These are phyloP conservation scores for Trametes maxima DNA, from an alignment of 768 basidiomycete species.

Conservation along the genomic window DNA sequence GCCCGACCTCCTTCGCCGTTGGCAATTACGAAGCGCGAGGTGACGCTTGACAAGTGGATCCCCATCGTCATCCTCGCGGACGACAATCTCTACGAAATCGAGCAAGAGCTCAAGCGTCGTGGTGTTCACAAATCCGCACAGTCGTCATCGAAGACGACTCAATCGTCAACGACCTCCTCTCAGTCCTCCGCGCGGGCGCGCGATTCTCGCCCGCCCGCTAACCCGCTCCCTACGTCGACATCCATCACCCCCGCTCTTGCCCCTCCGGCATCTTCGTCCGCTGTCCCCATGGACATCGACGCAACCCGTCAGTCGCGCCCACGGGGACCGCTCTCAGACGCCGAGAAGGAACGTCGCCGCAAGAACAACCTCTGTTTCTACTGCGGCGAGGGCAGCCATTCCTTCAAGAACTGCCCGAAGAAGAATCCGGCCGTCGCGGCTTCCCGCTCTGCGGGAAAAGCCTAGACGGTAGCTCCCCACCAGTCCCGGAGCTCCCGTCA, in stretches of 20 bases:
- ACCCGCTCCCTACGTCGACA: background rate
- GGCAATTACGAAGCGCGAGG: background rate
- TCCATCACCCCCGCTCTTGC: background rate
- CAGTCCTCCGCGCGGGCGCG: background rate
- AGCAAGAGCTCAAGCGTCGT: background rate
- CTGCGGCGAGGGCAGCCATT: constrained; percentile 36
- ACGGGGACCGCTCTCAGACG: background rate
- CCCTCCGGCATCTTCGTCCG: background rate
- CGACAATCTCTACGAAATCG: constrained; percentile 12
- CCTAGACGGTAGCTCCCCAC: constrained; percentile 20
- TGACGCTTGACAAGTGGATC: constrained; percentile 8
- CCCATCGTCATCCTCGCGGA: constrained; percentile 1
- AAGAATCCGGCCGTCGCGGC: constrained; percentile 18
- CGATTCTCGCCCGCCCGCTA: background rate
- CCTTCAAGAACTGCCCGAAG: constrained; percentile 31
- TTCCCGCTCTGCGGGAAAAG: constrained; percentile 22
- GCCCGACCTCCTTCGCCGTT: constrained; percentile 29
- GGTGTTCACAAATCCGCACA: background rate
- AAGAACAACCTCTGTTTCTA: constrained; percentile 37
- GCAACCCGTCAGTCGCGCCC: constrained; percentile 7
- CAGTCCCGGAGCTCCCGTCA: constrained; percentile 26
- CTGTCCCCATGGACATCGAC: constrained; percentile 24
- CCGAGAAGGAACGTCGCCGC: constrained; percentile 20
- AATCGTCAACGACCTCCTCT: background rate
- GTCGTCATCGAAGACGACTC: background rate